phyloP scores from a whole-genome alignment of 352 stramenopile species.

The Phytopythium boreale region DNA sequence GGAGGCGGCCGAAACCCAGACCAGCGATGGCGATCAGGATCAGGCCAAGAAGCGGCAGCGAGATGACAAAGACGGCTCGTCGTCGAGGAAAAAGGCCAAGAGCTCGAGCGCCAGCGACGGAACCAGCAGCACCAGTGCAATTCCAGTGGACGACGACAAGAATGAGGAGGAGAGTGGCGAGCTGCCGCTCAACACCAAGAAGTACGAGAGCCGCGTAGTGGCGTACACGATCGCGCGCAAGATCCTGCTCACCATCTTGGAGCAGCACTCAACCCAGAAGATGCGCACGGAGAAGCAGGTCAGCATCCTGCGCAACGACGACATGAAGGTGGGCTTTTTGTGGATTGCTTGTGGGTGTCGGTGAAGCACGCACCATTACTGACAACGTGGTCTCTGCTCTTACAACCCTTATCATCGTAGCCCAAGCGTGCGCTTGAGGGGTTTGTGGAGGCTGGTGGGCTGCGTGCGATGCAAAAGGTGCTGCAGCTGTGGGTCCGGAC shows the following conservation, averaged over 20 bases:
- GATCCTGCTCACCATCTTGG: conserved; percentile 48
- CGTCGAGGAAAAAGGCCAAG: conserved; percentile 24
- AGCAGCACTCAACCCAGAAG: conserved; percentile 44
- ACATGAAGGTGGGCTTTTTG: conserved; percentile 38
- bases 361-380: background rate
- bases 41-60: conserved; percentile 5
- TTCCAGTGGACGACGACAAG: conserved; percentile 4
- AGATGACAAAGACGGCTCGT: conserved; percentile 7
- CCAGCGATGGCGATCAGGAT: background rate
- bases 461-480: conserved; percentile 46
- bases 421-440: conserved; percentile 49
- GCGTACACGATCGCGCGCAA: conserved; percentile 52
- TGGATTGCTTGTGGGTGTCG: background rate
- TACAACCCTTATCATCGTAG: conserved; percentile 8
- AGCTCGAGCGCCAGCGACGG: background rate
- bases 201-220: conserved; percentile 39
- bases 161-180: conserved; percentile 15
- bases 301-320: conserved; percentile 54
- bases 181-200: conserved; percentile 33
- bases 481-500: conserved; percentile 51
- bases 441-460: conserved; percentile 63
- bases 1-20: conserved; percentile 4
- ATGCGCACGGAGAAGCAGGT: conserved; percentile 53
- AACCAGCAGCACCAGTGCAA: conserved; percentile 6
- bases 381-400: background rate